phyloP scores from a whole-genome alignment of 495 filamentous ascomycete genomes.

The Saxophila tyrrhenica region DNA sequence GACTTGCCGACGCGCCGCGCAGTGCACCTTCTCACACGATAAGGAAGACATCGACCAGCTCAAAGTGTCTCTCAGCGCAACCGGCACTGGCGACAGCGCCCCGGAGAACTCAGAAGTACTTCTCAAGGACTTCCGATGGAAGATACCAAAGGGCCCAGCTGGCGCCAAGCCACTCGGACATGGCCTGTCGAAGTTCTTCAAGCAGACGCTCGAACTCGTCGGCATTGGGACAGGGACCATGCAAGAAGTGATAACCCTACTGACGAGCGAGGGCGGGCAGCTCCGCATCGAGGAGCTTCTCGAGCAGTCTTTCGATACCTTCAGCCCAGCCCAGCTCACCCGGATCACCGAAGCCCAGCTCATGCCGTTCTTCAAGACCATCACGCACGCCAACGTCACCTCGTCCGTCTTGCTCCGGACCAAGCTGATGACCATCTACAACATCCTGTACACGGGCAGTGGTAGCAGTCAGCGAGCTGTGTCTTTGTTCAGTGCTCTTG shows the following conservation, averaged over 20 bases:
- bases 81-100: neutral
- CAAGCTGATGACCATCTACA: conserved; percentile 45
- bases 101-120: neutral
- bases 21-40: conserved; percentile 10
- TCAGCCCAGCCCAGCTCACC: conserved; percentile 18
- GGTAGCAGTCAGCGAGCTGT: conserved; percentile 36
- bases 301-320: conserved; percentile 17
- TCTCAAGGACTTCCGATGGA: conserved; percentile 2
- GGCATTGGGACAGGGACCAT: neutral
- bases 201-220: conserved; percentile 4
- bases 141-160: neutral
- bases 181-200: neutral
- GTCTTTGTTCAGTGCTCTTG: conserved; percentile 29
- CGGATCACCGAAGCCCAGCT: conserved; percentile 30
- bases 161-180: neutral
- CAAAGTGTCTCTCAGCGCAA: neutral
- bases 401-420: conserved; percentile 44
- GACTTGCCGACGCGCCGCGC: neutral
- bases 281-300: conserved; percentile 20
- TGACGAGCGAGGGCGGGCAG: conserved; percentile 10
- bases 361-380: conserved; percentile 41
- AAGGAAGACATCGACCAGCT: neutral
- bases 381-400: conserved; percentile 40
- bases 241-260: conserved; percentile 2
- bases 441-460: conserved; percentile 41